These are phyloP conservation scores for Penicillium chermesinum DNA, from an alignment of 495 filamentous ascomycete species.

Conservation along the genomic window DNA sequence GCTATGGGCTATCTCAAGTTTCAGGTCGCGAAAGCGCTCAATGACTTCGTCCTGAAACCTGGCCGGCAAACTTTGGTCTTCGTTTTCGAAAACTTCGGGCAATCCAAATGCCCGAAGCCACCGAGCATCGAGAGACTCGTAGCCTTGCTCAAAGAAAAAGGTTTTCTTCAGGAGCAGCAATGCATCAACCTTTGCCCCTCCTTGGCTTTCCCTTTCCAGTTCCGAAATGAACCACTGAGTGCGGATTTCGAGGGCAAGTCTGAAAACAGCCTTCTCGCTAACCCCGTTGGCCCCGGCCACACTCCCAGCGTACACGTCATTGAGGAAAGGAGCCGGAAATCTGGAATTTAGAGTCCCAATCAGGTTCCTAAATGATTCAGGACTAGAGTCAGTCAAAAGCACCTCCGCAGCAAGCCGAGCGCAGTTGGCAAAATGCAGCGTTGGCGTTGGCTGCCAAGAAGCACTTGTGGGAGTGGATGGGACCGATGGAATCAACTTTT, in stretches of 20 bases:
- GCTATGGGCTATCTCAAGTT: slow-evolving; percentile 14
- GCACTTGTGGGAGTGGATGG: slow-evolving; percentile 5
- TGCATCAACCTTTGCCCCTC: slow-evolving; percentile 24
- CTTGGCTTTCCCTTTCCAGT: slow-evolving; percentile 24
- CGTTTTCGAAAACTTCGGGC: slow-evolving; percentile 17
- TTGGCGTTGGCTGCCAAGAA: slow-evolving; percentile 23
- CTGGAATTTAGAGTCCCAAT: slow-evolving; percentile 26
- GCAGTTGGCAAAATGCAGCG: slow-evolving; percentile 37
- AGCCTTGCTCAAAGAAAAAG: slow-evolving; percentile 25
- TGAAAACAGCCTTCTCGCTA: slow-evolving; percentile 23
- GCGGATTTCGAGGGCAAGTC: slow-evolving; percentile 37
- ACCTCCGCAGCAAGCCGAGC: slow-evolving; percentile 32
- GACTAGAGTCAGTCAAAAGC: slow-evolving; percentile 19
- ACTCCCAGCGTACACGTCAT: slow-evolving; percentile 8
- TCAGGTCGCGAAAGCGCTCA: slow-evolving; percentile 31
- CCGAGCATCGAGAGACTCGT: slow-evolving; percentile 11
- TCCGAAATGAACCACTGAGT: slow-evolving; percentile 33
- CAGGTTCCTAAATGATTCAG: slow-evolving; percentile 12
- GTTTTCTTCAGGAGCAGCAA: slow-evolving; percentile 17
- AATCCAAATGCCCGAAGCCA: slow-evolving; percentile 34
- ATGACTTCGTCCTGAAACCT: slow-evolving; percentile 24
- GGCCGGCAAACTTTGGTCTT: slow-evolving; percentile 31
- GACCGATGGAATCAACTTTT: slow-evolving; percentile 15
- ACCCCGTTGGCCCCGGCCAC: slow-evolving; percentile 26
- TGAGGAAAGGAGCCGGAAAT: slow-evolving; percentile 35